Base-by-base conservation (phyloP, 2,329 filamentous ascomycete species). In the Penicillium sp. region DNA sequence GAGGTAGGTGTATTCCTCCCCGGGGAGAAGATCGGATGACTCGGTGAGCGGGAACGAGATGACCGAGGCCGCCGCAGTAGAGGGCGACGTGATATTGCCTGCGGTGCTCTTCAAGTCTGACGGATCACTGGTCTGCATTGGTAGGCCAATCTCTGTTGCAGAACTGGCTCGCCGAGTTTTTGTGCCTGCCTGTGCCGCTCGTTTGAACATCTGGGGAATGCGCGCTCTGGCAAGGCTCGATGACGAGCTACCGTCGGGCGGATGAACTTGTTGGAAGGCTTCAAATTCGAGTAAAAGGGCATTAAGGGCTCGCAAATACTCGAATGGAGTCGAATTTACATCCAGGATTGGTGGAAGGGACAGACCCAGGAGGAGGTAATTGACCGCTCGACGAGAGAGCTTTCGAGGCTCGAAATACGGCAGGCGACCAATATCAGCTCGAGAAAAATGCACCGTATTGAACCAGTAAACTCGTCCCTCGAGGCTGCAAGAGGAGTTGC, bases 401-500 rank as follows among this genome's bases (percentile, higher is more conserved):
- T 92, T 93, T 56, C 87, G 84, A 3, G 83, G 76, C 51, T 95
- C 88, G 66, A 95, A 92, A 66, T 89, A 95, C 40, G 92, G 85
- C 75, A 96, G 86, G 64, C 86, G 84, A 44, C 81, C 76, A 29
- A 97, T 79, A 69, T 95, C 89, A 27, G 81, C 71, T 63, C 89
- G 87, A 57, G 90, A 88, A 72, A 95, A 95, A 65, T 95, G 87
- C 53, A 95, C 82, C 0, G 93, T 96, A 73, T 96, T 96, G 78
- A 97, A 96, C 91, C 93, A 97, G 75, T 95, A 97, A 37, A 95
- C 84, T 50, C 89, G 85, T 53, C 92, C 91, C 72, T 96, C 90
- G 66, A 98, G 91, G 25, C 89, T 95, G 66, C 44, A 46, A 25
- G 37, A 25, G 2, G 32, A 27, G 33, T 24, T 32, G 25, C 28